A percentile compares a stretch with the other conserved stretches of the same genome.
Conservation (phyloP, 2,329 filamentous ascomycete species). For the Beauveria rudraprayagi region DNA sequence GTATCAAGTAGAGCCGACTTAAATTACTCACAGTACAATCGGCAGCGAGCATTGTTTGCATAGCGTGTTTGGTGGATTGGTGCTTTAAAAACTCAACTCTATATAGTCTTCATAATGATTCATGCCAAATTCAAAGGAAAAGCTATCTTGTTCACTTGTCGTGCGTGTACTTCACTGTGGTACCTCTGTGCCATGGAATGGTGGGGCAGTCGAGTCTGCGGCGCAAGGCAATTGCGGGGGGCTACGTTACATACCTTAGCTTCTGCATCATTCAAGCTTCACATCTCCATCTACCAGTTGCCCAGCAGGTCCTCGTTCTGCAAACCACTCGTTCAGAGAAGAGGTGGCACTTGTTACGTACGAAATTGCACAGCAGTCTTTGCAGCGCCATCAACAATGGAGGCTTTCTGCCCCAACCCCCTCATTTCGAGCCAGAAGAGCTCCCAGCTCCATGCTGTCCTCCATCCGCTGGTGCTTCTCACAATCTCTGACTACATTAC, state of each 20-base stretch:
- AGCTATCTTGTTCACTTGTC: not conserved
- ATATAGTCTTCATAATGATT: not conserved
- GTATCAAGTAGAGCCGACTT: not conserved
- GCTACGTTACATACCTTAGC: not conserved
- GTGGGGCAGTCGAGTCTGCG: not conserved
- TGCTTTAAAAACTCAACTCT: not conserved
- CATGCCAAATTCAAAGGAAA: not conserved
- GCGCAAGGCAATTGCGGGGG: conserved; percentile 1
- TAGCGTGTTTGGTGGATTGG: not conserved
- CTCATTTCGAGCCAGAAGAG: conserved; percentile 60
- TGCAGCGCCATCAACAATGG: conserved; percentile 34
- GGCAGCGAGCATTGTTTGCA: not conserved
- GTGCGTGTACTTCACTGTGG: not conserved
- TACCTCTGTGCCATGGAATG: not conserved
- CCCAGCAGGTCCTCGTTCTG: not conserved
- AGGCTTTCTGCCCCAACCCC: conserved; percentile 39
- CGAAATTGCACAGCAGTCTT: not conserved
- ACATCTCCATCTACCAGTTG: not conserved
- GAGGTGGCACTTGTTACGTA: not conserved
- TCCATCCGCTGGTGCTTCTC: conserved; percentile 91
- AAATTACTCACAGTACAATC: not conserved
- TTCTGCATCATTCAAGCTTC: conserved; percentile 1
- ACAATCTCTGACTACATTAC: conserved; percentile 97
- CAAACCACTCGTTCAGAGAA: not conserved
- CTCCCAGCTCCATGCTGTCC: conserved; percentile 69